These are phyloP conservation scores for Zygnema circumcarinatum DNA, from an alignment of 139 green algal genomes.

Conservation along the genomic window DNA sequence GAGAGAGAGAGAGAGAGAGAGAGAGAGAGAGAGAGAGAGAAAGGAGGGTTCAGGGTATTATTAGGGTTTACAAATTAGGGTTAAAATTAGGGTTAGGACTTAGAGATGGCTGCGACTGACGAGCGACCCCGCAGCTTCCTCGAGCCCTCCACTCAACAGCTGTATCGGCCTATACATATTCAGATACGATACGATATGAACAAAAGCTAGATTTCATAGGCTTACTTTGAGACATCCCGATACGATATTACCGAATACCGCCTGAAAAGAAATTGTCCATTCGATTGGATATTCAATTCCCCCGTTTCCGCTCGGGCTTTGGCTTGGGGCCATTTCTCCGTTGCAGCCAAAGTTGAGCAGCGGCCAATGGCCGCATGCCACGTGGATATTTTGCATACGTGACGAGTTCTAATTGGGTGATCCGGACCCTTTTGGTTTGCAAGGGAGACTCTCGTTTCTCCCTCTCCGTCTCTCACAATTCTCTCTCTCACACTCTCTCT, in stretches of 20 bases:
- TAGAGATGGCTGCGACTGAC: neutral
- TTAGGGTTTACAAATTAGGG: neutral
- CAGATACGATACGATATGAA: too few relatives aligned
- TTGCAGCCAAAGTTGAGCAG: too few relatives aligned
- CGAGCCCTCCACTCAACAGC: too few relatives aligned
- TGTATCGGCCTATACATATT: too few relatives aligned
- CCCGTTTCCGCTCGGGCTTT: too few relatives aligned
- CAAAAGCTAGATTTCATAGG: too few relatives aligned
- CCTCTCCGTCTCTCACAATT: neutral
- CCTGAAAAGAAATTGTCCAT: too few relatives aligned
- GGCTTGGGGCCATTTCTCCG: too few relatives aligned
- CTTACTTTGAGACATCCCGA: too few relatives aligned
- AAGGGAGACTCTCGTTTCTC: neutral
- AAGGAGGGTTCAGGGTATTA: neutral
- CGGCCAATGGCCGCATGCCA: too few relatives aligned
- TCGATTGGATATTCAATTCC: too few relatives aligned
- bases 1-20: neutral
- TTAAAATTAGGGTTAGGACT: neutral
- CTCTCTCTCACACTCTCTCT: neutral
- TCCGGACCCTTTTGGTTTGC: neutral
- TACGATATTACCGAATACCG: too few relatives aligned
- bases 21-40: neutral
- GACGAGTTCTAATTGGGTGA: neutral
- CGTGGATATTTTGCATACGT: conserved; percentile 4
- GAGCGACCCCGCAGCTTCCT: neutral